Percentiles rank a stretch among this genome's conserved stretches.
phyloP scores from a whole-genome alignment of 2,329 filamentous ascomycete species.

The Fusarium gaditjirri region DNA sequence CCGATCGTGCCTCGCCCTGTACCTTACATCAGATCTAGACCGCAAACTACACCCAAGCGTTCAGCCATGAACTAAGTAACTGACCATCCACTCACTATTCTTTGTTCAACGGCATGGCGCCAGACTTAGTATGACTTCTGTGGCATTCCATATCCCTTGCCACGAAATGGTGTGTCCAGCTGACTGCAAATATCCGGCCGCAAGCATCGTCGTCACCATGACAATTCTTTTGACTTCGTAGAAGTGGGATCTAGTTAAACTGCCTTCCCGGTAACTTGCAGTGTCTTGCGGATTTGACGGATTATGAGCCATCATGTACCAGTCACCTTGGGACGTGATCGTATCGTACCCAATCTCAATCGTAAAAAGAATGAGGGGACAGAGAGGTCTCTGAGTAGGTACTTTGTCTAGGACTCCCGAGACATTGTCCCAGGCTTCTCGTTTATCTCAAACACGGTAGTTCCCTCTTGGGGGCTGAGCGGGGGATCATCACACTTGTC shows the following conservation, averaged over 20 bases:
- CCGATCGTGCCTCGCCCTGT: not conserved
- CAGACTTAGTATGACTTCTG: not conserved
- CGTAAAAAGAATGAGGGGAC: not conserved
- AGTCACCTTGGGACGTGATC: not conserved
- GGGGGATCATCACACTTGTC: not conserved
- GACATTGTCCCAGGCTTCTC: not conserved
- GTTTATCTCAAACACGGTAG: not conserved
- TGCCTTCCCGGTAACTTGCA: not conserved
- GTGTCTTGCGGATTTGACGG: no score
- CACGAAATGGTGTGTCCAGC: not conserved
- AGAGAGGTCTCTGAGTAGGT: not conserved
- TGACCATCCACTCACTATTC: not conserved
- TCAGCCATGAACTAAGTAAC: not conserved
- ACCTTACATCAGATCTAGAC: constrained; percentile 19
- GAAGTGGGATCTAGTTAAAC: not conserved
- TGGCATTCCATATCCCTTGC: constrained; percentile 25
- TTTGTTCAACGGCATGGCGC: constrained; percentile 14
- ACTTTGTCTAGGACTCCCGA: not conserved
- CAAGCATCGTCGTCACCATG: constrained; percentile 15
- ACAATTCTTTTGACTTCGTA: not conserved
- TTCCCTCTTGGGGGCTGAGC: not conserved
- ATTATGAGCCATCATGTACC: not conserved
- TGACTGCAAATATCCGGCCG: constrained; percentile 2
- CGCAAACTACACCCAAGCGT: not conserved
- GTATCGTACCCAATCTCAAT: not conserved